Evolutionary conservation across 768 basidiomycete genomes (phyloP).

Genomic region (Phanerodontia chrysosporium): DNA sequence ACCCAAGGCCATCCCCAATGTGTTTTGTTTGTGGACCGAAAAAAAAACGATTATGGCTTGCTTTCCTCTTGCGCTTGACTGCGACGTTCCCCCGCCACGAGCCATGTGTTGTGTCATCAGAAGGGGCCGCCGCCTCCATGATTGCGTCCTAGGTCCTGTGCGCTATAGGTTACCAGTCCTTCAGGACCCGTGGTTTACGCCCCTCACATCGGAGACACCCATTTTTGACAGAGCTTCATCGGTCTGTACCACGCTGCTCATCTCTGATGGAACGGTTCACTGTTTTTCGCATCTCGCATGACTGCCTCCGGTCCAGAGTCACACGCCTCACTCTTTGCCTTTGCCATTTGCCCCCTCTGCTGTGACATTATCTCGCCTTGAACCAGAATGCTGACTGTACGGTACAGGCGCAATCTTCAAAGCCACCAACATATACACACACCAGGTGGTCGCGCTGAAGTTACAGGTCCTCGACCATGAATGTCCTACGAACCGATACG

Average conservation of each 20-base stretch:
- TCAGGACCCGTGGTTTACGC: not conserved
- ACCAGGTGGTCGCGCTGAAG: conserved; percentile 67
- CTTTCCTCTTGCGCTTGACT: not conserved
- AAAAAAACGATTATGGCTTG: not conserved
- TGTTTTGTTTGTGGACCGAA: not conserved
- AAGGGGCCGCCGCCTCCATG: not conserved
- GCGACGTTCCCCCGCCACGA: not conserved
- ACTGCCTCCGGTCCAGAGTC: too few relatives aligned
- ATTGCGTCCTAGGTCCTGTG: not conserved
- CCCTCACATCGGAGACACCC: not conserved
- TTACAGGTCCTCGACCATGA: conserved; percentile 65
- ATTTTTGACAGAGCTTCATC: too few relatives aligned
- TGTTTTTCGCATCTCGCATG: too few relatives aligned
- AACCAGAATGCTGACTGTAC: not conserved
- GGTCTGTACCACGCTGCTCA: too few relatives aligned
- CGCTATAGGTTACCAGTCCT: not conserved
- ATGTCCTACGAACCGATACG: conserved; percentile 74
- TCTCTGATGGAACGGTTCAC: too few relatives aligned
- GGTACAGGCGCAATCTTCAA: conserved; percentile 65
- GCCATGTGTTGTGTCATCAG: not conserved
- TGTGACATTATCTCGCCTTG: not conserved
- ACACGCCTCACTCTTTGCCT: too few relatives aligned
- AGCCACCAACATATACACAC: conserved; percentile 53
- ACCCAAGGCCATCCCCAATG: not conserved
- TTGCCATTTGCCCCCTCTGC: not conserved